Percentiles rank a stretch among this genome's conserved stretches.
Evolutionary conservation across 192 early-diverging fungal species (phyloP).

Genomic region (Kickxella alabastrina): DNA sequence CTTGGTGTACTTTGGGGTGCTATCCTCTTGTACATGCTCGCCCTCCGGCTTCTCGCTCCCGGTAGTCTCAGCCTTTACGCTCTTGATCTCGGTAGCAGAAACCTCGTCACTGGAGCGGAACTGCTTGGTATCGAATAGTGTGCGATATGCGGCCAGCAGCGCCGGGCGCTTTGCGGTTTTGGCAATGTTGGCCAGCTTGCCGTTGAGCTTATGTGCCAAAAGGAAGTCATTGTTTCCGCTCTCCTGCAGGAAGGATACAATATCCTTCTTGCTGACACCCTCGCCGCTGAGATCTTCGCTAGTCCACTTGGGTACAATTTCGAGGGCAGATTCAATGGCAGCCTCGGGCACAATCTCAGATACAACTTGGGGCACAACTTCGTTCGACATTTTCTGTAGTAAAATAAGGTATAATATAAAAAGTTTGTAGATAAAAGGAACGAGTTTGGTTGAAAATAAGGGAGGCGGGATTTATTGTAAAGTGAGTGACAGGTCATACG

Average conservation of each 20-base stretch:
- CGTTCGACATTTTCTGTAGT: no score
- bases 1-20: constrained; percentile 62
- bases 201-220: constrained; percentile 64
- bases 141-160: constrained; percentile 58
- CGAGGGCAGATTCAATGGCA: no score
- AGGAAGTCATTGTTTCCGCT: constrained; percentile 62
- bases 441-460: not conserved
- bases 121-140: constrained; percentile 58
- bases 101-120: constrained; percentile 50
- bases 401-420: constrained; percentile 13
- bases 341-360: no score
- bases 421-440: not conserved
- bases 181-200: constrained; percentile 62
- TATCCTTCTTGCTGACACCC: constrained; percentile 68
- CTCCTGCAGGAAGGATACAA: constrained; percentile 62
- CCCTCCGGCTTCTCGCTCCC: constrained; percentile 12
- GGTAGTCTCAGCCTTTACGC: constrained; percentile 17
- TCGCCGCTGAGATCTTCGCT: constrained; percentile 59
- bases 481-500: not conserved
- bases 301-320: constrained; percentile 55
- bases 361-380: no score
- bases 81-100: constrained; percentile 32
- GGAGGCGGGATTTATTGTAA: not conserved
- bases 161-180: constrained; percentile 69
- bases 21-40: constrained; percentile 11